Evolutionary conservation across 139 green algal genomes (phyloP).

Genomic region (Tetradesmus lagerheimii): DNA sequence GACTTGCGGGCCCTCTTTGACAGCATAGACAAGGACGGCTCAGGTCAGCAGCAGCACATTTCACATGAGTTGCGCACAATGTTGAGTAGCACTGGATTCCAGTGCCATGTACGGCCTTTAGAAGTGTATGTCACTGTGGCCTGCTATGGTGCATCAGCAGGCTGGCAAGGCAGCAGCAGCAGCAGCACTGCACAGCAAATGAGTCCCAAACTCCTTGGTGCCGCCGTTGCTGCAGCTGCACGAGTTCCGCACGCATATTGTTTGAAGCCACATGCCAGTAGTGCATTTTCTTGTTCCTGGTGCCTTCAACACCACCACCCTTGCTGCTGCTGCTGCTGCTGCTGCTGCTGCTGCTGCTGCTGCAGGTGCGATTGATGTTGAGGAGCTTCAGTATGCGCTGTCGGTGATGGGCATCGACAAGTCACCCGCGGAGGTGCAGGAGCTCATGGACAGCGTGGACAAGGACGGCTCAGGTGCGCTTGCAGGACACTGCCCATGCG

Average conservation of each 20-base stretch:
- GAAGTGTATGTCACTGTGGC: too few relatives aligned
- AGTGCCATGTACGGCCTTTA: too few relatives aligned
- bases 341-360: background rate
- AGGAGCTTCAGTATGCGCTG: slow-evolving; percentile 61
- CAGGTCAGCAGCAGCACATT: slow-evolving; percentile 32
- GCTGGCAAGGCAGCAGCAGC: background rate
- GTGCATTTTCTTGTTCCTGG: background rate
- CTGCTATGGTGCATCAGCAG: background rate
- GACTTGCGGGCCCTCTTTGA: slow-evolving; percentile 60
- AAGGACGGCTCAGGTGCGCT: slow-evolving; percentile 57
- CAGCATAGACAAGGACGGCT: slow-evolving; percentile 61
- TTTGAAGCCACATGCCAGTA: background rate
- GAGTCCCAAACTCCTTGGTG: too few relatives aligned
- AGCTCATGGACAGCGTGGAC: slow-evolving; percentile 67
- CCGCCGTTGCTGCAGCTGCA: too few relatives aligned
- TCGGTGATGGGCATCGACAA: slow-evolving; percentile 60
- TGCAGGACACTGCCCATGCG: too few relatives aligned
- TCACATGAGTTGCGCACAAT: too few relatives aligned
- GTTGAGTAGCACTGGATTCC: too few relatives aligned
- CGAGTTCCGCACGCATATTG: too few relatives aligned
- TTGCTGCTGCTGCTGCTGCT: background rate
- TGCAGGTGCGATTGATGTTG: slow-evolving; percentile 62
- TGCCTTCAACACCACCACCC: background rate
- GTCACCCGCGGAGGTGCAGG: slow-evolving; percentile 55
- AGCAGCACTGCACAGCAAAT: too few relatives aligned